Evolutionary conservation across 495 filamentous ascomycete genomes (phyloP).

Genomic region (Trichoderma orchidacearum): DNA sequence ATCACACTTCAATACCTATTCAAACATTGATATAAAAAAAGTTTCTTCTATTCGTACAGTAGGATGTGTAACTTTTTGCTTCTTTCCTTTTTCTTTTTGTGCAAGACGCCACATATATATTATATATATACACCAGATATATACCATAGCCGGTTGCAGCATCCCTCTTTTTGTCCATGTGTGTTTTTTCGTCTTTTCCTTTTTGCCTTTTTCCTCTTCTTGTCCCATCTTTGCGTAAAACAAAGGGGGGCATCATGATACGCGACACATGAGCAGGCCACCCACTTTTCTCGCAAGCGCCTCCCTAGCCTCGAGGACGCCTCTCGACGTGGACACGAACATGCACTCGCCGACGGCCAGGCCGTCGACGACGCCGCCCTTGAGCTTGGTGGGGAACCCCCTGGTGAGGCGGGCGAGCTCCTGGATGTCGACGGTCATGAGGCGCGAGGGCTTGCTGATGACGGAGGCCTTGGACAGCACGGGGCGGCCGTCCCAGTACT

Average conservation of each 20-base stretch:
- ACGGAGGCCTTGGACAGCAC: constrained; percentile 59
- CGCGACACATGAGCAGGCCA: constrained; percentile 70
- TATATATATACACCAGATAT: background rate
- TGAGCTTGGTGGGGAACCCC: constrained; percentile 39
- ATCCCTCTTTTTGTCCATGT: no score
- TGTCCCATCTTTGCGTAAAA: background rate
- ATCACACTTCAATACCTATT: no score
- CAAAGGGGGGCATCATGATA: constrained; percentile 22
- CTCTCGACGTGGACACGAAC: constrained; percentile 65
- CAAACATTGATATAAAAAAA: no score
- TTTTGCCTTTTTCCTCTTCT: background rate
- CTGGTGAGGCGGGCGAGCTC: constrained; percentile 49
- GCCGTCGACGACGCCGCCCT: constrained; percentile 46
- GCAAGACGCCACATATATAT: constrained; percentile 7
- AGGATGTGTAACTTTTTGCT: background rate
- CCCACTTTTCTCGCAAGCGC: constrained; percentile 75
- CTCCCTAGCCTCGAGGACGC: constrained; percentile 76
- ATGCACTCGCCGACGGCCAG: constrained; percentile 73
- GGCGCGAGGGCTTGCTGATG: constrained; percentile 64
- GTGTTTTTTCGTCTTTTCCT: background rate
- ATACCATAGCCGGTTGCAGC: background rate
- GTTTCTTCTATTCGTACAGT: background rate
- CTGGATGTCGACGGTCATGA: constrained; percentile 47
- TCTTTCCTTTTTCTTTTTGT: constrained; percentile 4
- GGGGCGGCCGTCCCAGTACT: constrained; percentile 82